Base-by-base conservation (phyloP, 805 yeast genomes). In the Candida namnaoensis region DNA sequence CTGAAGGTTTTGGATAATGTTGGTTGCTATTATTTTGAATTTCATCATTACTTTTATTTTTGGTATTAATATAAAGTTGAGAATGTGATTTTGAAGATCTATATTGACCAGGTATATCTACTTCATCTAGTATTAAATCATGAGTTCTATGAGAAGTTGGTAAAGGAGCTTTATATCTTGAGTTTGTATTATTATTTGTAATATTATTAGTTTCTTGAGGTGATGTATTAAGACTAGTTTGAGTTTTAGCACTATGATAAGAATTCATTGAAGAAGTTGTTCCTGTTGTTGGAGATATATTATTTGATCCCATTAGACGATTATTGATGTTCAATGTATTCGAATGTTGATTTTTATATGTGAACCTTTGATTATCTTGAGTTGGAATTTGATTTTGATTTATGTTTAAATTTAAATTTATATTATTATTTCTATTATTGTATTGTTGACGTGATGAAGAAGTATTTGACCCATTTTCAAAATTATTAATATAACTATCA, bases 1-100 rank as follows among this genome's bases (percentile, higher is more conserved):
- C 56, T 15, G 52, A 47, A 1, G 46, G 45, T 32, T 38, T 37
- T 15, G 48, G 46, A 3, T 50, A 41, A 5, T 47, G 28, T n/a
- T n/a, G n/a, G n/a, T n/a, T n/a, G n/a, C n/a, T n/a, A n/a, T n/a
- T n/a, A n/a, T n/a, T 10, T 26, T 19, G 19, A 19, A 19, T 19
- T 19, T 19, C 19, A 19, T 19, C 19, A 19, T 19, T 19, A 19
- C 19, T 19, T 19, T 19, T 19, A 19, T 19, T 19, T 19, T 19
- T 19, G 19, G 19, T 19, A 19, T 19, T 19, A 19, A 19, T 19
- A 19, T 19, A 19, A 3, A 19, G 19, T 19, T 19, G 19, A 19
- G 19, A 19, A 19, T 19, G 2, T 19, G 19, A 19, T 19, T 19
- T 3, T 19, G 19, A 19, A 19, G 19, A 19, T 19, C 3, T 19